Percentiles rank a stretch among this genome's conserved stretches.
These are phyloP conservation scores for Nyssa sinensis DNA, from an alignment of 148 eudicot species.

Conservation along the genomic window DNA sequence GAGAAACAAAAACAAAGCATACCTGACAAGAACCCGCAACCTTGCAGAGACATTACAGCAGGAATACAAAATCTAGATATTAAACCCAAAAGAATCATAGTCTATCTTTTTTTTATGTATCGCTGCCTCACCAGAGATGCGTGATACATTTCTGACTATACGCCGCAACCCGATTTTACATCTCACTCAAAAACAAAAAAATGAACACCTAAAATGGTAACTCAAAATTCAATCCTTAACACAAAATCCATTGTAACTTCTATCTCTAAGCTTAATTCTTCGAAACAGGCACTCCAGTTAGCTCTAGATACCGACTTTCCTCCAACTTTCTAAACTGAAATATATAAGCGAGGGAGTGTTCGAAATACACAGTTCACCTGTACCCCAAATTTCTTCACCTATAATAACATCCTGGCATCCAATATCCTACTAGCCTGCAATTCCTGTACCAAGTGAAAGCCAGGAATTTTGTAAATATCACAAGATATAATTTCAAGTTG, in stretches of 20 bases:
- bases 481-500: too few relatives aligned
- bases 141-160: conserved; percentile 29
- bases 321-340: neutral
- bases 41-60: conserved; percentile 29
- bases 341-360: neutral
- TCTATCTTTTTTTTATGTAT: conserved; percentile 6
- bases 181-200: conserved; percentile 27
- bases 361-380: conserved; percentile 10
- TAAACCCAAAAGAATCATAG: conserved; percentile 11
- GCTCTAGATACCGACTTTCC: neutral
- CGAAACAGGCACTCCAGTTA: conserved; percentile 4
- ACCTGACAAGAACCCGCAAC: conserved; percentile 1
- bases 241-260: conserved; percentile 34
- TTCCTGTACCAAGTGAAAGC: conserved; percentile 18
- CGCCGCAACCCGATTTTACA: conserved; percentile 36
- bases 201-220: conserved; percentile 13
- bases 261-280: conserved; percentile 16
- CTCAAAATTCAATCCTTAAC: conserved; percentile 13
- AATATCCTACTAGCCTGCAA: conserved; percentile 22
- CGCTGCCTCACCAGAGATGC: conserved; percentile 23
- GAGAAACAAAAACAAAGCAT: neutral
- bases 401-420: conserved; percentile 4
- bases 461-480: neutral
- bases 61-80: conserved; percentile 19
- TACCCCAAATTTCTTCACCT: conserved; percentile 6